Conservation (phyloP, 345 rosid genomes). For the Hypericum perforatum region DNA sequence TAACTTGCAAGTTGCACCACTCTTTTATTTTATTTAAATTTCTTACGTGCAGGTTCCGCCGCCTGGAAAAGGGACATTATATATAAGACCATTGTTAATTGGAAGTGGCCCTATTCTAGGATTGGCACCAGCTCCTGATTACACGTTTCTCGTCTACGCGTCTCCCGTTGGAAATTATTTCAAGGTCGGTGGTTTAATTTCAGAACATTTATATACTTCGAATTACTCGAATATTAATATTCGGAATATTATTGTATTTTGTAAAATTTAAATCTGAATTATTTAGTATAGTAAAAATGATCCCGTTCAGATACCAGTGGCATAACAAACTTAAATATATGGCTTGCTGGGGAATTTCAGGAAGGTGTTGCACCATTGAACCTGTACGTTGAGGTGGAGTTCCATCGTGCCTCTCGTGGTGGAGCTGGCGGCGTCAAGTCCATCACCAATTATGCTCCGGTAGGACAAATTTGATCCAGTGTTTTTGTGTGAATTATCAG, state of each 20-base stretch:
- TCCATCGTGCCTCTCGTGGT: constrained; percentile 25
- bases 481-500: neutral
- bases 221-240: too few species aligned
- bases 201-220: neutral
- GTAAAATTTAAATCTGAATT: too few species aligned
- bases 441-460: constrained; percentile 26
- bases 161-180: constrained; percentile 7
- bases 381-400: constrained; percentile 23
- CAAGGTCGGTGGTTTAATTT: constrained; percentile 1
- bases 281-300: too few species aligned
- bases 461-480: neutral
- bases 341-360: neutral
- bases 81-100: constrained; percentile 3
- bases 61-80: constrained; percentile 7
- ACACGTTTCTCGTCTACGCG: constrained; percentile 2
- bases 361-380: constrained; percentile 24
- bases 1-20: neutral
- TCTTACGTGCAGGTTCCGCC: neutral
- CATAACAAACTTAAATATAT: neutral
- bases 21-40: neutral
- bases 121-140: constrained; percentile 3
- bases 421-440: constrained; percentile 32
- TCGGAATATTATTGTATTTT: too few species aligned
- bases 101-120: constrained; percentile 7
- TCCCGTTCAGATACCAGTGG: neutral